A percentile compares a stretch with the other conserved stretches of the same genome.
phyloP scores from a whole-genome alignment of 495 filamentous ascomycete genomes.

The Penicillium alfredii region DNA sequence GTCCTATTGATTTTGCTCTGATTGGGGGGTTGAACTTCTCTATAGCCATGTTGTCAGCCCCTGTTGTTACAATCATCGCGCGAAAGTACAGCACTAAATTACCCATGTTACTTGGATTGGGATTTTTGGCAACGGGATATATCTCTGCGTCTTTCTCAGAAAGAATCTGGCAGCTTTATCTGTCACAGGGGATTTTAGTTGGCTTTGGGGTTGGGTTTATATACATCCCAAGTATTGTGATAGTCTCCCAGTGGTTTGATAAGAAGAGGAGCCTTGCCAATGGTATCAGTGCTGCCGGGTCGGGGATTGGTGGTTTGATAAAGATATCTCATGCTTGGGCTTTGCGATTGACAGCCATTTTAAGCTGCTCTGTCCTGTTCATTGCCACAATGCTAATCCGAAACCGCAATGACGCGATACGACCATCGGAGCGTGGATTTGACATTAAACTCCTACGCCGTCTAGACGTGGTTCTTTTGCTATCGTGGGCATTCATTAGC shows the following conservation, averaged over 20 bases:
- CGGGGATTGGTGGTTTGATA: constrained; percentile 46
- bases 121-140: constrained; percentile 31
- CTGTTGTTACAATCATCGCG: constrained; percentile 30
- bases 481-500: constrained; percentile 59
- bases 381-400: constrained; percentile 53
- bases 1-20: constrained; percentile 43
- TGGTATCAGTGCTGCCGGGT: constrained; percentile 43
- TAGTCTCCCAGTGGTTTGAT: constrained; percentile 50
- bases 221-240: constrained; percentile 39
- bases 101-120: constrained; percentile 37
- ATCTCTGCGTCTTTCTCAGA: constrained; percentile 43
- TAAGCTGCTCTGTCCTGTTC: constrained; percentile 53
- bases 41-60: constrained; percentile 40
- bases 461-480: constrained; percentile 50
- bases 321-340: constrained; percentile 45
- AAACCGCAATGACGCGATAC: constrained; percentile 57
- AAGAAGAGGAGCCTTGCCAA: constrained; percentile 43
- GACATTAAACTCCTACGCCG: constrained; percentile 50
- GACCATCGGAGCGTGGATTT: constrained; percentile 49
- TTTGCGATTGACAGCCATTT: constrained; percentile 61
- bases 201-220: constrained; percentile 49
- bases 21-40: constrained; percentile 46
- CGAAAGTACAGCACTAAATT: constrained; percentile 26
- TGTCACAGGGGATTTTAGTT: constrained; percentile 45
- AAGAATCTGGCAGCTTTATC: constrained; percentile 47